phyloP scores from a whole-genome alignment of 495 filamentous ascomycete species.

The Podospora australis region DNA sequence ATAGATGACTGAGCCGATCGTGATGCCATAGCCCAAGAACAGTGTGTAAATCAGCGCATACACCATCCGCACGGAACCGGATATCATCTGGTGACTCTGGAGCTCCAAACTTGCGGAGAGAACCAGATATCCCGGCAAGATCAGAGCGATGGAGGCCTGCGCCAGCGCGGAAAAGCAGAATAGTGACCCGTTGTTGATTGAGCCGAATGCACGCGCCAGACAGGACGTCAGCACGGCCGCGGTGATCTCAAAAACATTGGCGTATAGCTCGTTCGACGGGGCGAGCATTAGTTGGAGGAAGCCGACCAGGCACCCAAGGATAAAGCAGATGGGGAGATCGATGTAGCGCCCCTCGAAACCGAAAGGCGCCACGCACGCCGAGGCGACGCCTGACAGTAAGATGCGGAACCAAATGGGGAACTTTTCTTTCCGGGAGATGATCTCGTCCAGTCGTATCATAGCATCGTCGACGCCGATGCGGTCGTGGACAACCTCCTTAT shows the following conservation, averaged over 20 bases:
- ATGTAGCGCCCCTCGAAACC: conserved; percentile 82
- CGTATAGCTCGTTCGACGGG: conserved; percentile 70
- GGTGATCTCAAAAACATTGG: conserved; percentile 88
- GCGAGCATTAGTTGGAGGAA: conserved; percentile 74
- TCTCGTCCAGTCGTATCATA: conserved; percentile 58
- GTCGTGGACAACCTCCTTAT: conserved; percentile 91
- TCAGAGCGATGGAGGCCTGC: conserved; percentile 85
- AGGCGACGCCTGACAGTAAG: conserved; percentile 76
- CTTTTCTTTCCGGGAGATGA: conserved; percentile 56
- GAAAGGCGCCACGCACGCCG: conserved; percentile 75
- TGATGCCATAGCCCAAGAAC: conserved; percentile 95
- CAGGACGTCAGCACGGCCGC: conserved; percentile 87
- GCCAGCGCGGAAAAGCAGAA: conserved; percentile 94
- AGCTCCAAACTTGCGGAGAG: conserved; percentile 80
- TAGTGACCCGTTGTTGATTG: conserved; percentile 58
- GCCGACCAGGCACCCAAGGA: conserved; percentile 78
- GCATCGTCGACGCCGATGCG: conserved; percentile 80
- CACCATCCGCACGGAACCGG: conserved; percentile 90
- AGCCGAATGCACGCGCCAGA: conserved; percentile 79
- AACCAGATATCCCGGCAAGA: conserved; percentile 68
- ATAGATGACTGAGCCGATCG: conserved; percentile 85
- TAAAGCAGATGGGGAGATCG: conserved; percentile 81
- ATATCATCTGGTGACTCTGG: conserved; percentile 78
- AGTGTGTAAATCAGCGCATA: conserved; percentile 94
- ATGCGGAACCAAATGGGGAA: conserved; percentile 68